These are phyloP conservation scores for Stephanocyclus meneghinianus DNA, from an alignment of 352 stramenopile species.

Conservation along the genomic window DNA sequence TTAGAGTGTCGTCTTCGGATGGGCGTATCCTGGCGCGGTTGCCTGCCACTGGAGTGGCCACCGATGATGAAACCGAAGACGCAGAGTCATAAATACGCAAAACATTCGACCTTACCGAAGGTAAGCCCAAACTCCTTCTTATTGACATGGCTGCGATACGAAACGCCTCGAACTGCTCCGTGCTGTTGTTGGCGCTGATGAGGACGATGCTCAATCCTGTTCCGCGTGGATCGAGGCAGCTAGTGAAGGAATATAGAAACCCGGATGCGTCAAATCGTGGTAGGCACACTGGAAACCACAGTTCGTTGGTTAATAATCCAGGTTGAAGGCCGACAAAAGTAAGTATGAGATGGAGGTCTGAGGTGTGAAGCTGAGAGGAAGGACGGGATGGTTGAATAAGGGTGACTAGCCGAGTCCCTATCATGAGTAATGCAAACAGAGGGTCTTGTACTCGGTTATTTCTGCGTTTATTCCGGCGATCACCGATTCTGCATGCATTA, in stretches of 20 bases:
- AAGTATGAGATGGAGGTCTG: slow-evolving; percentile 70
- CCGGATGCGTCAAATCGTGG: slow-evolving; percentile 69
- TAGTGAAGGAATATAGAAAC: slow-evolving; percentile 73
- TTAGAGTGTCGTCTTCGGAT: slow-evolving; percentile 2
- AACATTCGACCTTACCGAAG: slow-evolving; percentile 29
- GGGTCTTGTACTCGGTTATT: not conserved
- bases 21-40: not conserved
- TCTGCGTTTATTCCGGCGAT: slow-evolving; percentile 8
- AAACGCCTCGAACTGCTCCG: slow-evolving; percentile 73
- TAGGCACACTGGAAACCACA: slow-evolving; percentile 78
- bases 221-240: slow-evolving; percentile 55
- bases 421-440: slow-evolving; percentile 67
- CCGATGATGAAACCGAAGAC: slow-evolving; percentile 18
- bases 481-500: slow-evolving; percentile 15
- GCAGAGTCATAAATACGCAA: slow-evolving; percentile 38
- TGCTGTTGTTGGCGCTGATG: slow-evolving; percentile 61
- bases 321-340: slow-evolving; percentile 64
- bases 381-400: slow-evolving; percentile 64
- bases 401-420: slow-evolving; percentile 58
- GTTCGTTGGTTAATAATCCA: slow-evolving; percentile 59
- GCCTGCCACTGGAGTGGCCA: not conserved
- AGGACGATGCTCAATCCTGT: slow-evolving; percentile 65
- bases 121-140: slow-evolving; percentile 47
- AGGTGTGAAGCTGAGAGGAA: slow-evolving; percentile 62
- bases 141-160: slow-evolving; percentile 42